phyloP scores from a whole-genome alignment of 208 protist species.

The Kentomonas sorsogonicus region DNA sequence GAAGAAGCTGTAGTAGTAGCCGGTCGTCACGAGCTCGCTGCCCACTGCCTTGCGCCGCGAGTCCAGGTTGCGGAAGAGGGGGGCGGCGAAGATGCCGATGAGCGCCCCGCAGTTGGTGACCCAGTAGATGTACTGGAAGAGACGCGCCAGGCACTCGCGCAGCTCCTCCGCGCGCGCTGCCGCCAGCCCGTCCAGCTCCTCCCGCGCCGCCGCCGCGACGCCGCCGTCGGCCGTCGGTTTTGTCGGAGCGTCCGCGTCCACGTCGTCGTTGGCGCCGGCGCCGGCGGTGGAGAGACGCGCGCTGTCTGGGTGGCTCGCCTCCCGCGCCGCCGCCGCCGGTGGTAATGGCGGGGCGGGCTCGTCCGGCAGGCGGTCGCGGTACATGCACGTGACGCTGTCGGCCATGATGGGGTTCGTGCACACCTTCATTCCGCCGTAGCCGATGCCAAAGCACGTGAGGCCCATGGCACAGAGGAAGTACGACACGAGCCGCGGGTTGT shows the following conservation, averaged over 20 bases:
- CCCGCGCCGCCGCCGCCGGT: not conserved
- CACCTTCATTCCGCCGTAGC: constrained; percentile 71
- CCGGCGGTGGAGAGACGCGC: not conserved
- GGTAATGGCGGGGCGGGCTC: not conserved
- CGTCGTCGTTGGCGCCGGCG: not conserved
- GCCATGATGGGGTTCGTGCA: constrained; percentile 73
- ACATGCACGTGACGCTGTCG: constrained; percentile 33
- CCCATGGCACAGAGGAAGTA: constrained; percentile 24
- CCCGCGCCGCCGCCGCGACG: too few relatives aligned
- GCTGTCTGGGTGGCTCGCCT: not conserved
- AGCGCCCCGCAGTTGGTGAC: constrained; percentile 49
- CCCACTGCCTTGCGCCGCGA: constrained; percentile 16
- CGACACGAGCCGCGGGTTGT: constrained; percentile 4
- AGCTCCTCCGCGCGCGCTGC: not conserved
- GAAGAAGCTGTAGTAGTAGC: constrained; percentile 64
- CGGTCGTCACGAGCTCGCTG: constrained; percentile 30
- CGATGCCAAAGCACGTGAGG: constrained; percentile 26
- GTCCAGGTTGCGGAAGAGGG: constrained; percentile 45
- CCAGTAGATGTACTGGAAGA: constrained; percentile 51
- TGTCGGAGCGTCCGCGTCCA: too few relatives aligned
- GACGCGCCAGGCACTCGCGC: constrained; percentile 28
- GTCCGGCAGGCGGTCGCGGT: constrained; percentile 9
- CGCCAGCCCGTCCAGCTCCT: not conserved
- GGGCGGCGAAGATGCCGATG: constrained; percentile 45
- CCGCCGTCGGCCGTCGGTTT: too few relatives aligned